Conservation (phyloP, 352 stramenopile species). For the Peronospora belbahrii region DNA sequence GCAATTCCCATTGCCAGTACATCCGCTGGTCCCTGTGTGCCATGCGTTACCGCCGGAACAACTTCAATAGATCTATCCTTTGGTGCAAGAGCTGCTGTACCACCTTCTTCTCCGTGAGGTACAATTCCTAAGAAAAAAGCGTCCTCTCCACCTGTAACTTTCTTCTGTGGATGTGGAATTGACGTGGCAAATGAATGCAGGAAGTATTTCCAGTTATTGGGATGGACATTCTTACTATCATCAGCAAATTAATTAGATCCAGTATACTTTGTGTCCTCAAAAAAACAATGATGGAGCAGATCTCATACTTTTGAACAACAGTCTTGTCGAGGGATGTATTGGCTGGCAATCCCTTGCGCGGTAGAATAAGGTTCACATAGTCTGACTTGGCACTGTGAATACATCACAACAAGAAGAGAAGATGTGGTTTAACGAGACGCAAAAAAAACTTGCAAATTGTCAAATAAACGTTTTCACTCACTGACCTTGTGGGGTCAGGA, state of each 20-base stretch:
- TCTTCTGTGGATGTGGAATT: constrained; percentile 71
- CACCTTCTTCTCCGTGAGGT: constrained; percentile 29
- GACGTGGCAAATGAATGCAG: constrained; percentile 68
- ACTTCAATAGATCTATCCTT: constrained; percentile 20
- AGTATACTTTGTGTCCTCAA: too few species aligned
- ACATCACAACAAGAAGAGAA: neutral
- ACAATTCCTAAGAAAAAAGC: constrained; percentile 89
- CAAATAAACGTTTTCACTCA: constrained; percentile 4
- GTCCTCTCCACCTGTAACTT: constrained; percentile 84
- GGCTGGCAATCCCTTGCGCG: constrained; percentile 66
- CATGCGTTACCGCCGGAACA: constrained; percentile 22
- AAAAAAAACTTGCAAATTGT: neutral
- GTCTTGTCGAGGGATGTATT: constrained; percentile 55
- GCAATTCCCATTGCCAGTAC: constrained; percentile 90
- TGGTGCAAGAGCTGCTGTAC: constrained; percentile 12
- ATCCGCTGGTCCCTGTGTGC: constrained; percentile 48
- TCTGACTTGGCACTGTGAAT: constrained; percentile 84
- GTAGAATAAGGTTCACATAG: constrained; percentile 84
- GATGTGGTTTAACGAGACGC: neutral
- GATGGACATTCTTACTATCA: constrained; percentile 20
- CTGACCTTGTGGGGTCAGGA: constrained; percentile 42
- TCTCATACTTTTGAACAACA: constrained; percentile 29
- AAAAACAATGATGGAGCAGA: neutral
- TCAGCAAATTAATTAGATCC: too few species aligned
- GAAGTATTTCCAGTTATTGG: constrained; percentile 52